Evolutionary conservation across 768 basidiomycete genomes (phyloP).

Genomic region (Tulasnella sp.): DNA sequence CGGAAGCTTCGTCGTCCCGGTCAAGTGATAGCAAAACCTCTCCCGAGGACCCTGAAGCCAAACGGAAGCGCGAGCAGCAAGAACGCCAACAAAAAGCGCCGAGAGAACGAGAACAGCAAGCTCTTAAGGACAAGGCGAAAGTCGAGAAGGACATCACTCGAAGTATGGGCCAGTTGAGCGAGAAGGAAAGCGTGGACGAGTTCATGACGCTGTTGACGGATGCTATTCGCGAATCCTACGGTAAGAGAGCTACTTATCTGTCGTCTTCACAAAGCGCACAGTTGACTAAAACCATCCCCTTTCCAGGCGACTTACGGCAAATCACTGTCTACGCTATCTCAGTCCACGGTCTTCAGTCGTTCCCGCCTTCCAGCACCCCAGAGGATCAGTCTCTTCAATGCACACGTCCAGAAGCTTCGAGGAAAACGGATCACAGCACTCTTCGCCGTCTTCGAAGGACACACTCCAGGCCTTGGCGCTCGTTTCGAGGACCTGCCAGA

Average conservation of each 20-base stretch:
- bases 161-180: slow-evolving; percentile 14
- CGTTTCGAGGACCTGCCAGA: slow-evolving; percentile 46
- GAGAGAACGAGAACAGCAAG: slow-evolving; percentile 75
- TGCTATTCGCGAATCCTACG: slow-evolving; percentile 85
- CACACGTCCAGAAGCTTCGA: slow-evolving; percentile 64
- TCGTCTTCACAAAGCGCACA: slow-evolving; percentile 41
- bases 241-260: slow-evolving; percentile 48
- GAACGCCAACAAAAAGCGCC: slow-evolving; percentile 73
- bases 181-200: slow-evolving; percentile 68
- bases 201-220: slow-evolving; percentile 86
- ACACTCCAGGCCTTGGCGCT: slow-evolving; percentile 63
- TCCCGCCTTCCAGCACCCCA: slow-evolving; percentile 64
- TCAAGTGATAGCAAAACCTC: slow-evolving; percentile 31
- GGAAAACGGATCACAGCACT: slow-evolving; percentile 64
- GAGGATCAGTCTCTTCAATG: slow-evolving; percentile 70
- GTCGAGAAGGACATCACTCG: slow-evolving; percentile 20
- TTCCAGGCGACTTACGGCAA: slow-evolving; percentile 69
- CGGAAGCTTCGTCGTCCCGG: slow-evolving; percentile 30
- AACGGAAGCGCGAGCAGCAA: slow-evolving; percentile 36
- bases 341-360: slow-evolving; percentile 74
- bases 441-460: slow-evolving; percentile 62
- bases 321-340: slow-evolving; percentile 59
- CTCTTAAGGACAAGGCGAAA: slow-evolving; percentile 47
- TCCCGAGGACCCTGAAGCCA: slow-evolving; percentile 35
- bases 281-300: slow-evolving; percentile 1